Evolutionary conservation across 2,329 filamentous ascomycete species (phyloP).

Genomic region (Ascochyta clinopodiicola): DNA sequence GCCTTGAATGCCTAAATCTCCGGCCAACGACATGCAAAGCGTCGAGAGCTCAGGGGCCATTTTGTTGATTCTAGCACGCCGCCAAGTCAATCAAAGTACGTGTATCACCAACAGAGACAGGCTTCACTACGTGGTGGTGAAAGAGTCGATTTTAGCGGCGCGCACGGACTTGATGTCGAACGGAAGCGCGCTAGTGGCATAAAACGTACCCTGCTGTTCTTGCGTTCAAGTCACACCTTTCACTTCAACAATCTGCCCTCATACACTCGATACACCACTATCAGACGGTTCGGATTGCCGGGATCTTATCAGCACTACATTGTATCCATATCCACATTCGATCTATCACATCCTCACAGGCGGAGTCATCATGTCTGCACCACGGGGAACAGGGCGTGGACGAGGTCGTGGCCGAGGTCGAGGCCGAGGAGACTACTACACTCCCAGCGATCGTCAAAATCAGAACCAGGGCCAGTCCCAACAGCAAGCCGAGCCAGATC

Average conservation of each 20-base stretch:
- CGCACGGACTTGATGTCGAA: constrained; percentile 5
- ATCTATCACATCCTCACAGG: neutral
- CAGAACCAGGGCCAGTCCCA: constrained; percentile 57
- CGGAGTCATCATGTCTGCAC: constrained; percentile 19
- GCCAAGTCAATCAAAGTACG: neutral
- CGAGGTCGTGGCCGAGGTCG: constrained; percentile 28
- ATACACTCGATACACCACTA: neutral
- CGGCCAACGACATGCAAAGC: neutral
- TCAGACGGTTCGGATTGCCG: neutral
- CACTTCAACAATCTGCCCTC: neutral
- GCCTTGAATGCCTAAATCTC: constrained; percentile 3
- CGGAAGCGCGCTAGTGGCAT: constrained; percentile 7
- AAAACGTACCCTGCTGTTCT: constrained; percentile 9
- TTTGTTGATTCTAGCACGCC: neutral
- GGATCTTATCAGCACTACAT: too few species aligned
- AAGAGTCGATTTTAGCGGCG: neutral
- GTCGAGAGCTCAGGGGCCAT: neutral
- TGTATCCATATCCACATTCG: neutral
- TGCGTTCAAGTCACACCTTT: neutral
- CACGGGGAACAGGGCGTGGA: constrained; percentile 25
- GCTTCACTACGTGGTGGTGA: neutral
- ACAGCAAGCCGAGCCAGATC: constrained; percentile 78
- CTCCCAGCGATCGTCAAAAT: constrained; percentile 18
- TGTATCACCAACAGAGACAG: neutral
- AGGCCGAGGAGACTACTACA: constrained; percentile 28